phyloP scores from a whole-genome alignment of 345 rosid species.

The Gossypium rotundifolium region DNA sequence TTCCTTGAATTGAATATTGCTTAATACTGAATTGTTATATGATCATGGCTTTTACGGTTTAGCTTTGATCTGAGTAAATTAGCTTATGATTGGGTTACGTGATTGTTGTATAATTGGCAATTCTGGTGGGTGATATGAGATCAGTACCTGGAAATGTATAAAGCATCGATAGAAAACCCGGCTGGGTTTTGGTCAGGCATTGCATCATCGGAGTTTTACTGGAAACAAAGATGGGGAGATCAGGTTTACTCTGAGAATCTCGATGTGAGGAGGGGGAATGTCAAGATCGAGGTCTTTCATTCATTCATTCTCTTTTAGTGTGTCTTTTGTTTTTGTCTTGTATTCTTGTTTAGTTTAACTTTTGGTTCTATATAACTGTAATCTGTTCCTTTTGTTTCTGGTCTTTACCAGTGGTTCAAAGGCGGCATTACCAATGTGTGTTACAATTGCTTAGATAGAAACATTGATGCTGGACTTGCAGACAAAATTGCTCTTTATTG shows the following conservation, averaged over 20 bases:
- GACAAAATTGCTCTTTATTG: constrained; percentile 79
- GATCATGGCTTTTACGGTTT: neutral
- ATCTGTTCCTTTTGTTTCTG: neutral
- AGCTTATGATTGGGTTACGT: no score
- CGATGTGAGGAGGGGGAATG: constrained; percentile 63
- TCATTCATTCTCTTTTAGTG: no score
- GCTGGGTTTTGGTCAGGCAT: constrained; percentile 90
- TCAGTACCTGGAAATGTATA: constrained; percentile 88
- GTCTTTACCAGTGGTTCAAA: constrained; percentile 77
- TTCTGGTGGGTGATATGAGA: neutral
- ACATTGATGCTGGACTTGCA: constrained; percentile 72
- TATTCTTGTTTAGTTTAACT: neutral
- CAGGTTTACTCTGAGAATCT: constrained; percentile 63
- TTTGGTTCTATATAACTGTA: neutral
- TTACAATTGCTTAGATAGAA: constrained; percentile 85
- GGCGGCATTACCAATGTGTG: constrained; percentile 90
- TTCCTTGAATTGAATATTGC: no score
- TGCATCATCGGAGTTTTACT: constrained; percentile 78
- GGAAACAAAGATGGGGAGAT: constrained; percentile 76
- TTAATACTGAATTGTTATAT: no score
- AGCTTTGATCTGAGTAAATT: neutral
- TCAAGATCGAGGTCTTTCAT: constrained; percentile 55
- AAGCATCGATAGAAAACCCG: constrained; percentile 71
- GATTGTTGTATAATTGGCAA: neutral
- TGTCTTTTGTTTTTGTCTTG: neutral